Evolutionary conservation across 2,329 filamentous ascomycete species (phyloP), one percentile per base, ranked within the genome.

Genomic region (Paecilomyces niveus): DNA sequence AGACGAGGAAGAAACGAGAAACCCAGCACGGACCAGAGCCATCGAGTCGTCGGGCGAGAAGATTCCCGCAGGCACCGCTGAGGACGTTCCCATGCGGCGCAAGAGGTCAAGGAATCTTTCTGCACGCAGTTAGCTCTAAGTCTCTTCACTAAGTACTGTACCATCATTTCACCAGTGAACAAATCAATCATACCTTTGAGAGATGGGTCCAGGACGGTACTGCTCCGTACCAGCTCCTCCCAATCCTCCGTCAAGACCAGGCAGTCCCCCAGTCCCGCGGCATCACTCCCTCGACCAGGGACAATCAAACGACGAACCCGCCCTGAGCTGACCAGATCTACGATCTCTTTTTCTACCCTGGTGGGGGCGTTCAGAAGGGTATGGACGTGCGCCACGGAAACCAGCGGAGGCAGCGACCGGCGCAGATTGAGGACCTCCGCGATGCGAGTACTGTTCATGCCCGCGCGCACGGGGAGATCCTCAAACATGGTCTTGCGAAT

Each of bases 391-490:
- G 84, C 82, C 53, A 85, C 71, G 0, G 83, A 84, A 10, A 84
- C 82, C 29, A 86, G 76, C 0, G 83, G 81, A 11, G 85, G 84
- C 53, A 87, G 67, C 50, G 73, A 76, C 54, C 72, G 76, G 11
- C 84, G 78, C 60, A 81, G 79, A 56, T 85, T 84, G 55, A 87
- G 70, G 1, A 85, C 78, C 61, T 85, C 80, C 3, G 83, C 79
- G 53, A 85, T 85, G 9, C 82, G 78, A 8, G 79, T 81, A 59
- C 82, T 85, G 66, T 83, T 84, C 84, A 88, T 86, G 3, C 85
- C 85, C 0, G 82, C 77, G 9, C 78, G 75, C 21, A 72, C 72
- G 0, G 85, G 85, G 18, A 87, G 72, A 10, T 80, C 73, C 55
- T 79, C 79, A 64, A 86, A 87, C 75, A 83, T 83, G 31, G 72